Evolutionary conservation across 2,329 filamentous ascomycete genomes (phyloP).

Genomic region (Dactylellina cionopaga): DNA sequence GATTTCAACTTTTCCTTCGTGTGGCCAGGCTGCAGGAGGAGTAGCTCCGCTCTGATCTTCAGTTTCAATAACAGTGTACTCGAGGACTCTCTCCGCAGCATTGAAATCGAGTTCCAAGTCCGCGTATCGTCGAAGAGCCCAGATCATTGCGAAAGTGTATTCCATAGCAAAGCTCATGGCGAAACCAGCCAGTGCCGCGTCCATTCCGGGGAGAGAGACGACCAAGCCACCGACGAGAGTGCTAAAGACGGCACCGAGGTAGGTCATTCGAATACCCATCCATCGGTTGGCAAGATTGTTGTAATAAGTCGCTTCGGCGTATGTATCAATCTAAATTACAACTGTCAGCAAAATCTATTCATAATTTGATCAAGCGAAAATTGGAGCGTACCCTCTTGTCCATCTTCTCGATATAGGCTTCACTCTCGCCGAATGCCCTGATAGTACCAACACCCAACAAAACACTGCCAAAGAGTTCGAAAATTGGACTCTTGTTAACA

Average conservation of each 20-base stretch:
- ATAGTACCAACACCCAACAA: conserved; percentile 79
- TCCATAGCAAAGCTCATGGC: conserved; percentile 78
- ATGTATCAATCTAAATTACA: conserved; percentile 69
- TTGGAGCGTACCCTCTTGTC: conserved; percentile 63
- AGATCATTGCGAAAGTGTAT: conserved; percentile 72
- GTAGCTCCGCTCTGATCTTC: conserved; percentile 72
- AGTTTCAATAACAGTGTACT: conserved; percentile 75
- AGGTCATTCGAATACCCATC: conserved; percentile 77
- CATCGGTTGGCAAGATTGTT: conserved; percentile 79
- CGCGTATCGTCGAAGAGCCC: conserved; percentile 74
- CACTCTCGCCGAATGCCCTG: conserved; percentile 75
- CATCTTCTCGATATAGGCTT: conserved; percentile 76
- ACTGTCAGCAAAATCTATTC: background rate
- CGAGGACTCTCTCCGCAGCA: conserved; percentile 77
- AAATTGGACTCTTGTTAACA: conserved; percentile 79
- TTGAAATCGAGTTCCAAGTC: conserved; percentile 72
- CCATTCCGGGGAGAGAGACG: conserved; percentile 70
- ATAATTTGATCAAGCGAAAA: background rate
- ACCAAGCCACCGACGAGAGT: conserved; percentile 73
- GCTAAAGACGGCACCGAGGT: conserved; percentile 76
- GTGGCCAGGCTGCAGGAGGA: conserved; percentile 78
- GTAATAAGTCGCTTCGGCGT: conserved; percentile 73
- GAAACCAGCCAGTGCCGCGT: conserved; percentile 78
- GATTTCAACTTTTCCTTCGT: conserved; percentile 77
- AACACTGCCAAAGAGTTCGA: conserved; percentile 79